Conservation (phyloP, 768 basidiomycete genomes). For the Boletus coccyginus region DNA sequence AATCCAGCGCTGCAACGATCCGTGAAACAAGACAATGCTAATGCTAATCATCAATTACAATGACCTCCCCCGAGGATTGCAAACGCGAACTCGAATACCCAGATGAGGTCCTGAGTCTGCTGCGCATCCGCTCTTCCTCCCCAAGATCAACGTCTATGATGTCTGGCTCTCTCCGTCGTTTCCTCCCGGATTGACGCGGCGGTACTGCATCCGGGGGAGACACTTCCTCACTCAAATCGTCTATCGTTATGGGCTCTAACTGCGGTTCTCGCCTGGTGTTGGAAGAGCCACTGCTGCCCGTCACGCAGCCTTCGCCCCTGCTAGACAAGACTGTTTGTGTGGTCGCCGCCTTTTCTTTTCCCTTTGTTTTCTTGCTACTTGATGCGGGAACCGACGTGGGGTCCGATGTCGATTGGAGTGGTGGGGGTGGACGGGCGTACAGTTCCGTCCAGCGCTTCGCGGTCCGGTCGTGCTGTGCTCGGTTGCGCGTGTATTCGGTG, state of each 20-base stretch:
- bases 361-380: conserved; percentile 28
- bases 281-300: conserved; percentile 14
- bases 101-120: conserved; percentile 16
- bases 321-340: conserved; percentile 3
- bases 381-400: conserved; percentile 8
- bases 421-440: conserved; percentile 52
- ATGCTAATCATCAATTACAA: conserved; percentile 41
- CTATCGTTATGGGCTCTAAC: conserved; percentile 26
- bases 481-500: conserved; percentile 61
- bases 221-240: conserved; percentile 32
- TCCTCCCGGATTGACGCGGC: conserved; percentile 27
- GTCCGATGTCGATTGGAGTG: conserved; percentile 12
- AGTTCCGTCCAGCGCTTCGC: conserved; percentile 77
- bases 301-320: background rate
- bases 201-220: background rate
- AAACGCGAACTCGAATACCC: conserved; percentile 12
- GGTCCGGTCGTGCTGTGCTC: conserved; percentile 69
- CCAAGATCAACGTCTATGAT: conserved; percentile 31
- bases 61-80: conserved; percentile 36
- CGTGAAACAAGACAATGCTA: too few relatives aligned
- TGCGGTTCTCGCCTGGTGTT: conserved; percentile 13
- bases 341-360: conserved; percentile 33
- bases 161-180: conserved; percentile 33
- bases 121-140: conserved; percentile 26
- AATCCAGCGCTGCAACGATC: too few relatives aligned